A percentile compares a stretch with the other conserved stretches of the same genome.
These are phyloP conservation scores for Phytophthora gonapodyides DNA, from an alignment of 352 stramenopile species.

Conservation along the genomic window DNA sequence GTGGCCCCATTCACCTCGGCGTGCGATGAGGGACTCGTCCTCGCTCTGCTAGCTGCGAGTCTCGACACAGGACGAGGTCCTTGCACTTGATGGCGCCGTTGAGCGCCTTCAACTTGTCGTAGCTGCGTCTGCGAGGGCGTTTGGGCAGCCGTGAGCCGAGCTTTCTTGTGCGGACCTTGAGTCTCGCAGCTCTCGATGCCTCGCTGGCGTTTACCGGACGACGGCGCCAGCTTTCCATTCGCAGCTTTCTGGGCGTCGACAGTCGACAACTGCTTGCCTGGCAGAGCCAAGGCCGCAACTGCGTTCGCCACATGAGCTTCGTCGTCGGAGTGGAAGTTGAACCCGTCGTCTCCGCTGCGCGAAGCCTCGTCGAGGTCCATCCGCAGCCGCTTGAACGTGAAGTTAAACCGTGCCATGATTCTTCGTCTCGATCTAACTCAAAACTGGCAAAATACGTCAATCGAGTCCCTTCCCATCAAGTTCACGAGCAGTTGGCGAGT, in stretches of 20 bases:
- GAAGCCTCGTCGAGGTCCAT: constrained; percentile 8
- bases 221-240: not conserved
- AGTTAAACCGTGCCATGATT: constrained; percentile 18
- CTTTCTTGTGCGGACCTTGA: constrained; percentile 4
- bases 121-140: constrained; percentile 1
- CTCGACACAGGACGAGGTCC: constrained; percentile 1
- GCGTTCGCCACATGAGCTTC: constrained; percentile 1
- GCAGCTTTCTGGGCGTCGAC: not conserved
- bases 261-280: not conserved
- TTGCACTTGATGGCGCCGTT: not conserved
- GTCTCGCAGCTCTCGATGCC: not conserved
- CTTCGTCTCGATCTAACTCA: not conserved
- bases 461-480: no score
- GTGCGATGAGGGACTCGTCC: not conserved
- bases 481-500: no score
- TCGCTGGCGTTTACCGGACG: constrained; percentile 7
- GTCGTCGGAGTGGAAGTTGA: constrained; percentile 20
- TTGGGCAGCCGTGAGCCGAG: not conserved
- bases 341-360: not conserved
- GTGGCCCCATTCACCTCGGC: not conserved
- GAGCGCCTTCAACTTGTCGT: not conserved
- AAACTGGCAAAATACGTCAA: no score
- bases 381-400: constrained; percentile 16
- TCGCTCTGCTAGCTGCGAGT: not conserved
- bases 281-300: not conserved